phyloP scores from a whole-genome alignment of 2,329 filamentous ascomycete genomes.

The Diaporthe destruens region DNA sequence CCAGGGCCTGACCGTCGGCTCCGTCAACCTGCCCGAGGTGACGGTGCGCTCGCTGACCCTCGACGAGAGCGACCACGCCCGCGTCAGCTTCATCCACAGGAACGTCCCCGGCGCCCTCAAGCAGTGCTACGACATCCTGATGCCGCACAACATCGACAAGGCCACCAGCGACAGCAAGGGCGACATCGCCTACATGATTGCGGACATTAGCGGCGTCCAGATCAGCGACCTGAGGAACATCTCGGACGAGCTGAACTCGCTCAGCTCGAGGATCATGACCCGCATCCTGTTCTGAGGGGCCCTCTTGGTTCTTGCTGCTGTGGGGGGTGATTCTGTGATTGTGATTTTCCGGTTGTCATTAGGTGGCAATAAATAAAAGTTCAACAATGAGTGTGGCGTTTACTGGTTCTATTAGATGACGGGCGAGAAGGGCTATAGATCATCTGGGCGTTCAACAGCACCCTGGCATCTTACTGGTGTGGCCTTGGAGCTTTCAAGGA shows the following conservation, averaged over 20 bases:
- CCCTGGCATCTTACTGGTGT: slow-evolving; percentile 22
- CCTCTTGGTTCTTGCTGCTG: too few relatives aligned
- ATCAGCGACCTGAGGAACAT: slow-evolving; percentile 86
- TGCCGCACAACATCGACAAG: slow-evolving; percentile 98
- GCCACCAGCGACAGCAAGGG: slow-evolving; percentile 97
- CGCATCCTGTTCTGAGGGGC: slow-evolving; percentile 41
- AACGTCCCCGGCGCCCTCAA: slow-evolving; percentile 96
- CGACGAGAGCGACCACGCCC: slow-evolving; percentile 89
- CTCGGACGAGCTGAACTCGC: slow-evolving; percentile 82
- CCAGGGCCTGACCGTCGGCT: slow-evolving; percentile 89
- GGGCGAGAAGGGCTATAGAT: slow-evolving; percentile 11
- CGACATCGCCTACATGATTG: slow-evolving; percentile 97
- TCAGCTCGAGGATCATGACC: slow-evolving; percentile 74
- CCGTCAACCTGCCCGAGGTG: slow-evolving; percentile 97
- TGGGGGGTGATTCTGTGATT: not conserved
- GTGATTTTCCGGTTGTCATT: not conserved
- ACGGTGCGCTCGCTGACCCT: slow-evolving; percentile 88
- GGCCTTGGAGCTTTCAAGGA: not conserved
- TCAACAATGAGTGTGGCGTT: slow-evolving; percentile 19
- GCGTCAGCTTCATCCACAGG: slow-evolving; percentile 95
- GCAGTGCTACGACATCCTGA: slow-evolving; percentile 94
- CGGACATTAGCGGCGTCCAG: slow-evolving; percentile 91
- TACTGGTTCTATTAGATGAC: slow-evolving; percentile 28
- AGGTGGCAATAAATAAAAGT: not conserved
- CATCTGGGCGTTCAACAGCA: slow-evolving; percentile 40